Percentiles rank a stretch among this genome's conserved stretches.
phyloP scores from a whole-genome alignment of 495 filamentous ascomycete genomes.

The Tuber brumale region DNA sequence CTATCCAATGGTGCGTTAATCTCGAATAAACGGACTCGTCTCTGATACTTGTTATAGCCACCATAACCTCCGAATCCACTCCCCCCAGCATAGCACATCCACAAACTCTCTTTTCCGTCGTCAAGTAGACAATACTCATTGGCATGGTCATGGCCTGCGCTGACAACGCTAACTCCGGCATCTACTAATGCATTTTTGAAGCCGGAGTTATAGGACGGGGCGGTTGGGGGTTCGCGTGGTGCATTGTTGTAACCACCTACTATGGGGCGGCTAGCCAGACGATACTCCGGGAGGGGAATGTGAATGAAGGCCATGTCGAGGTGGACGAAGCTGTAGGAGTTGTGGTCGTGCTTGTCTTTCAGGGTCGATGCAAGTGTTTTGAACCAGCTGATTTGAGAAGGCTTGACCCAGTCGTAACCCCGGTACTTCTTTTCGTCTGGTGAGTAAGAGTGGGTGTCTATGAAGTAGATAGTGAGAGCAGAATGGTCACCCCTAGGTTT shows the following conservation, averaged over 20 bases:
- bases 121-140: constrained; percentile 88
- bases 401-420: constrained; percentile 96
- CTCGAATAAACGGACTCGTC: constrained; percentile 80
- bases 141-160: constrained; percentile 90
- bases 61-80: constrained; percentile 90
- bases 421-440: constrained; percentile 77
- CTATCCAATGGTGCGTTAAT: constrained; percentile 82
- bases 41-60: constrained; percentile 75
- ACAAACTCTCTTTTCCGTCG: constrained; percentile 61
- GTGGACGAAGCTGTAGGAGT: constrained; percentile 72
- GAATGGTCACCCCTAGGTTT: constrained; percentile 63
- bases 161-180: constrained; percentile 76
- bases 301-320: constrained; percentile 97
- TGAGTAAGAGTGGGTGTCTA: constrained; percentile 88
- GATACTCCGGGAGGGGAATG: constrained; percentile 89
- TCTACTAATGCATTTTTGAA: constrained; percentile 82
- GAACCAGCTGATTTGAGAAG: constrained; percentile 92
- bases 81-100: constrained; percentile 97
- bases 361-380: constrained; percentile 62
- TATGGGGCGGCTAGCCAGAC: constrained; percentile 46
- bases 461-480: constrained; percentile 83
- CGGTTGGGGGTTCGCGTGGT: constrained; percentile 65
- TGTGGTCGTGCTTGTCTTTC: constrained; percentile 59
- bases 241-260: constrained; percentile 53
- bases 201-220: constrained; percentile 77